Percentiles rank a stretch among this genome's conserved stretches.
phyloP scores from a whole-genome alignment of 352 stramenopile genomes.

The Phytopythium cucurbitacearum region DNA sequence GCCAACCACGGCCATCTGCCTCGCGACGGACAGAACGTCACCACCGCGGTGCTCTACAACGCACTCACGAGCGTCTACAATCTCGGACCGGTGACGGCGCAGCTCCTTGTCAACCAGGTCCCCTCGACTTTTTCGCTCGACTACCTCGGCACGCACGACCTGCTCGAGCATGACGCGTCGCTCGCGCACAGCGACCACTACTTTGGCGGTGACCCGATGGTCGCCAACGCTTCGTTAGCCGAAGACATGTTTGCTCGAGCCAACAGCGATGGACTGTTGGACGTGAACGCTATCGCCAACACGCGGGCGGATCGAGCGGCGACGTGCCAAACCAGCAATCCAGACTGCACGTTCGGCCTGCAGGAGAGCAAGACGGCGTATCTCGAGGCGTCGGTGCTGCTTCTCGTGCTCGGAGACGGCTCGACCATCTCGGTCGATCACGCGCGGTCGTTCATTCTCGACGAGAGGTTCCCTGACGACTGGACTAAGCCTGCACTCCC shows the following conservation, averaged over 20 bases:
- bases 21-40: conserved; percentile 29
- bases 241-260: conserved; percentile 16
- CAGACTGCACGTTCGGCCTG: conserved; percentile 18
- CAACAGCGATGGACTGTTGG: conserved; percentile 19
- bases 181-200: conserved; percentile 25
- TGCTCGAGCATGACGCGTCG: conserved; percentile 36
- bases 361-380: conserved; percentile 21
- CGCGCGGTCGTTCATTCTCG: conserved; percentile 23
- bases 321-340: conserved; percentile 21
- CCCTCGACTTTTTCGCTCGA: conserved; percentile 22
- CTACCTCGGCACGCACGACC: conserved; percentile 27
- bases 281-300: conserved; percentile 12
- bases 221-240: conserved; percentile 18
- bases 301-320: conserved; percentile 14
- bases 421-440: conserved; percentile 16
- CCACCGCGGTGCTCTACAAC: conserved; percentile 10
- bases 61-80: conserved; percentile 32
- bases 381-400: conserved; percentile 23
- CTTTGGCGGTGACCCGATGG: conserved; percentile 23
- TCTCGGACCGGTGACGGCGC: conserved; percentile 14
- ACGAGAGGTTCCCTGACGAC: conserved; percentile 29
- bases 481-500: conserved; percentile 11
- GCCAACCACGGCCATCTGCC: conserved; percentile 45
- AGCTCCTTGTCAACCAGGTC: conserved; percentile 12
- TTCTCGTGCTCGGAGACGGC: conserved; percentile 17